Conservation (phyloP, 2,329 filamentous ascomycete species). For the Alternaria arbusti region DNA sequence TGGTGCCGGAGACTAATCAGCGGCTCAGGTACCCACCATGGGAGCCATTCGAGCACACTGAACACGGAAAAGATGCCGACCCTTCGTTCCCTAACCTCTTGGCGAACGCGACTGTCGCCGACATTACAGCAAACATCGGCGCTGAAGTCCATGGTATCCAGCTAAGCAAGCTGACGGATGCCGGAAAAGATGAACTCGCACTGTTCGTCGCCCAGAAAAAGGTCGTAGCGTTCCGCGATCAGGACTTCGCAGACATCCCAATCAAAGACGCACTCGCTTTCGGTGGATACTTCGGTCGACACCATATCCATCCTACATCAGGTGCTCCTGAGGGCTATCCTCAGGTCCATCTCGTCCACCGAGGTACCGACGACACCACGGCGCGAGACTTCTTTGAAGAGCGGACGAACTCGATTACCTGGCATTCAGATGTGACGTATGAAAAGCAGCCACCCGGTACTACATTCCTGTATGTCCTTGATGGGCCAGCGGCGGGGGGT, state of each 20-base stretch:
- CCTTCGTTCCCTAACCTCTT: slow-evolving; percentile 72
- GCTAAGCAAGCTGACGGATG: slow-evolving; percentile 69
- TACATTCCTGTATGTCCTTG: slow-evolving; percentile 87
- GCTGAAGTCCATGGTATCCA: slow-evolving; percentile 75
- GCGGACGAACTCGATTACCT: slow-evolving; percentile 80
- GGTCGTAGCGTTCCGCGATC: slow-evolving; percentile 75
- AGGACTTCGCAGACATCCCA: slow-evolving; percentile 70
- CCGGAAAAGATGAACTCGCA: slow-evolving; percentile 78
- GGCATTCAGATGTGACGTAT: slow-evolving; percentile 90
- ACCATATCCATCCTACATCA: slow-evolving; percentile 81
- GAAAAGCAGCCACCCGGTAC: slow-evolving; percentile 88
- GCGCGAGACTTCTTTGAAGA: slow-evolving; percentile 68
- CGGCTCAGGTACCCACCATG: slow-evolving; percentile 65
- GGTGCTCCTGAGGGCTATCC: slow-evolving; percentile 76
- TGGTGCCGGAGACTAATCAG: slow-evolving; percentile 12
- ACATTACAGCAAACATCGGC: slow-evolving; percentile 76
- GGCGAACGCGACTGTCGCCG: slow-evolving; percentile 57
- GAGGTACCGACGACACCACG: slow-evolving; percentile 68
- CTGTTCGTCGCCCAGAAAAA: slow-evolving; percentile 78
- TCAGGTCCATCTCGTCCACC: slow-evolving; percentile 79
- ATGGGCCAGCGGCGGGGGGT: slow-evolving; percentile 78
- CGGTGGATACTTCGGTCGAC: slow-evolving; percentile 78
- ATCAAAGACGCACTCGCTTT: slow-evolving; percentile 73
- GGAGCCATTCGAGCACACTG: slow-evolving; percentile 72
- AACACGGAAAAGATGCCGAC: slow-evolving; percentile 79